Base-by-base conservation (phyloP, 2,329 filamentous ascomycete genomes). In the Neonectria coccinea region DNA sequence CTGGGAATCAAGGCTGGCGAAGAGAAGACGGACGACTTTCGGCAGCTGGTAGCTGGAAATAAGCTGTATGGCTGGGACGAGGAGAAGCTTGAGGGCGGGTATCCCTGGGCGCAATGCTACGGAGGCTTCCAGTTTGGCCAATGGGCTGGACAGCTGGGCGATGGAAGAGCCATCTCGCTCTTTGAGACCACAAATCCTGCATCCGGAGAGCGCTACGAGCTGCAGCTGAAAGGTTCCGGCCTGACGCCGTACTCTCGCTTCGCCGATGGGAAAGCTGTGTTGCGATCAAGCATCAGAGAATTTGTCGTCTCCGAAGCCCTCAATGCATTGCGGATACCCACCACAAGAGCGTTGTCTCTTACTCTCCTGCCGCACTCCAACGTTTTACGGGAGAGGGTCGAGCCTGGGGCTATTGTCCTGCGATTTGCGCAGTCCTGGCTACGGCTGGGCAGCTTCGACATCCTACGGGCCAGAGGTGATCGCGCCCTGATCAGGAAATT, bases 21-120 rank as follows among this genome's bases (percentile, higher is more conserved):
- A 70, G 88, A 90, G 51, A 79, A 87, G 53, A 92, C 88, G 0
- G 85, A 92, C 1, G 90, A 92, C 11, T 97, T 98, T 77, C 86
- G 87, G 66, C 85, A 91, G 64, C 84, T 93, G 1, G 91, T 97
- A 7, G 89, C 92, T 0, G 96, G 96, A 3, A 97, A 96, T 76
- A 90, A 89, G 74, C 86, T 97, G 14, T 88, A 92, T 60, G 95
- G 94, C 54, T 92, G 91, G 88, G 87, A 93, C 68, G 87, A 91
- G 63, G 85, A 89, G 62, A 85, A 83, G 69, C 77, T 81, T 25
- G 82, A 88, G 62, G 91, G 92, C 20, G 89, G 96, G 47, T 99
- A 99, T 77, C 95, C 96, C 0, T 99, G 96, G 96, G 94, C 96
- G 33, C 96, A 99, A 80, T 98, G 96, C 81, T 99, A 99, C 78